Evolutionary conservation across 192 early-diverging fungal species (phyloP).

Genomic region (Entomortierella lignicola): DNA sequence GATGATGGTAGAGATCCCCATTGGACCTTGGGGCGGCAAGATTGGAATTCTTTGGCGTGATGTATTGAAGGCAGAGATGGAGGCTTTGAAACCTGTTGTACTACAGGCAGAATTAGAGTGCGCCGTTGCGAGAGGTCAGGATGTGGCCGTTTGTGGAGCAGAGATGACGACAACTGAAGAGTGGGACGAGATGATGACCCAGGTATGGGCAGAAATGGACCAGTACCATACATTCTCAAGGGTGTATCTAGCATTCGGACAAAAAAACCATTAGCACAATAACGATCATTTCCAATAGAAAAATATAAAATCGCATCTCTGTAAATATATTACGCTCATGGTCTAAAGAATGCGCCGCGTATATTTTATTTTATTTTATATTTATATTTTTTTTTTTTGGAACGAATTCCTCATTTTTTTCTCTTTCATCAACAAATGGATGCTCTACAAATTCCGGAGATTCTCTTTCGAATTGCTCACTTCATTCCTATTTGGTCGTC

Average conservation of each 20-base stretch:
- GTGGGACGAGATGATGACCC: constrained; percentile 52
- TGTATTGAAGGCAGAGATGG: constrained; percentile 52
- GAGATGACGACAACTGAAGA: constrained; percentile 54
- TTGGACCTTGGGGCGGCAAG: constrained; percentile 52
- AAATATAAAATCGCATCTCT: too few relatives aligned
- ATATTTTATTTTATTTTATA: too few relatives aligned
- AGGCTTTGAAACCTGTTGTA: constrained; percentile 40
- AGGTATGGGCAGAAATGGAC: constrained; percentile 52
- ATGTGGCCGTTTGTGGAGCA: constrained; percentile 46
- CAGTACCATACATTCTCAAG: constrained; percentile 43
- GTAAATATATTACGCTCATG: too few relatives aligned
- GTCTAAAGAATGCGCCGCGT: too few relatives aligned
- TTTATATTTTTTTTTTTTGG: too few relatives aligned
- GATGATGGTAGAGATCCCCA: constrained; percentile 56
- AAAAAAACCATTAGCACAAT: constrained; percentile 2
- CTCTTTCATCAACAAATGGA: too few relatives aligned
- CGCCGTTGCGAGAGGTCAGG: constrained; percentile 31
- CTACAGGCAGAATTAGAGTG: constrained; percentile 39
- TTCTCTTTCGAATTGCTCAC: too few relatives aligned
- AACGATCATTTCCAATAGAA: background rate
- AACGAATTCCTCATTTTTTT: too few relatives aligned
- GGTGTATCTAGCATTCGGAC: constrained; percentile 47
- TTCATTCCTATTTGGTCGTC: too few relatives aligned
- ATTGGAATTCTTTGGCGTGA: constrained; percentile 46
- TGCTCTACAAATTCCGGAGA: too few relatives aligned